phyloP scores from a whole-genome alignment of 2,329 filamentous ascomycete genomes.

The Epichloe coenophiala region DNA sequence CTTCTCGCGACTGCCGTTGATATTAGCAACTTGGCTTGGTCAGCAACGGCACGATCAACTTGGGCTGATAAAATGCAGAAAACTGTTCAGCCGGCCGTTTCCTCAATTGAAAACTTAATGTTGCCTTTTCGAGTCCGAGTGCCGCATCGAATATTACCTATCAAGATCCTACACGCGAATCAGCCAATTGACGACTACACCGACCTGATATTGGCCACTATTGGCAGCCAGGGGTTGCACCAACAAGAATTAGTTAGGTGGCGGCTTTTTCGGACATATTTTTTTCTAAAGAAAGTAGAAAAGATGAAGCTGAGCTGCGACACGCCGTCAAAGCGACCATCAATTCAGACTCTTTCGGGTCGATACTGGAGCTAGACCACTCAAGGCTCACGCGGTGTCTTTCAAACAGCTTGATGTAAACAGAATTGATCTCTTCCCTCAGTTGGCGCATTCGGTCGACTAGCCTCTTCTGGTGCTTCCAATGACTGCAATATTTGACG shows the following conservation, averaged over 20 bases:
- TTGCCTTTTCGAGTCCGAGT: neutral
- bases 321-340: neutral
- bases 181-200: neutral
- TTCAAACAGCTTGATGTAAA: neutral
- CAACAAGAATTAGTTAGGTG: conserved; percentile 6
- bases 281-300: neutral
- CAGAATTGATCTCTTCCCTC: neutral
- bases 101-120: neutral
- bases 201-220: conserved; percentile 1
- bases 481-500: too few species aligned
- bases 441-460: neutral
- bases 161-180: neutral
- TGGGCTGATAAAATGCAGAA: neutral
- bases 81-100: neutral
- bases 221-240: conserved; percentile 7
- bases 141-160: neutral
- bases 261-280: neutral
- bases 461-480: neutral
- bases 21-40: neutral
- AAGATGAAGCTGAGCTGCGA: conserved; percentile 2
- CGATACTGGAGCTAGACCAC: neutral
- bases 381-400: neutral
- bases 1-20: neutral
- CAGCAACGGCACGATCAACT: neutral
- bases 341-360: neutral